A percentile compares a stretch with the other conserved stretches of the same genome.
phyloP scores from a whole-genome alignment of 306 rosid species.

The Begonia masoniana region DNA sequence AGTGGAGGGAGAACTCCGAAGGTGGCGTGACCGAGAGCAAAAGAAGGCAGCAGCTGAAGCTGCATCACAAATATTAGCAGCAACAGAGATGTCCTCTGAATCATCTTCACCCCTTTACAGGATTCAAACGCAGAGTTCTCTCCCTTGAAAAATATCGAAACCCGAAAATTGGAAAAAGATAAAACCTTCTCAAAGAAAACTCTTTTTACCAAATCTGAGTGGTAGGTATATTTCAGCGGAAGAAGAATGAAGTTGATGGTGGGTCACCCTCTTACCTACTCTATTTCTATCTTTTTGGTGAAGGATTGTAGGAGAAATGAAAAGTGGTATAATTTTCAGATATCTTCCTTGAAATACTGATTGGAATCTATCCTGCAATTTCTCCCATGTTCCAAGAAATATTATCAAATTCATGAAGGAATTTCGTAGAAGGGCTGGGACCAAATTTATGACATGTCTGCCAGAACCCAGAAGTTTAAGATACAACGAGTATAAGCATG shows the following conservation, averaged over 20 bases:
- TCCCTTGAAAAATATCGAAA: constrained; percentile 27
- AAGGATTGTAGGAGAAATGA: too few species aligned
- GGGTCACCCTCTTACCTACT: constrained; percentile 84
- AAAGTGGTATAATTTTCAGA: too few species aligned
- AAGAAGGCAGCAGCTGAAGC: constrained; percentile 73
- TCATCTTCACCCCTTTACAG: constrained; percentile 61
- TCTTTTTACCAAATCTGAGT: constrained; percentile 58
- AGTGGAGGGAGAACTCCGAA: constrained; percentile 77
- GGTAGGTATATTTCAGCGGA: constrained; percentile 68
- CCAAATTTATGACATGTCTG: too few species aligned
- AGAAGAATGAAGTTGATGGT: constrained; percentile 70
- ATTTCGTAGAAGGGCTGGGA: too few species aligned
- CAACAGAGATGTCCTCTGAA: constrained; percentile 38
- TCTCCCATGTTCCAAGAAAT: too few species aligned
- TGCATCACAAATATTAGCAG: constrained; percentile 71
- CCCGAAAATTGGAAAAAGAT: constrained; percentile 45
- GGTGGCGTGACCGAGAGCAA: constrained; percentile 87
- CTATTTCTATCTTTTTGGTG: too few species aligned
- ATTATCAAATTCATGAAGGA: too few species aligned
- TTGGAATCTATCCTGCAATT: too few species aligned
- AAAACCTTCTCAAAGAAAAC: constrained; percentile 61
- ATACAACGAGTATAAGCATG: too few species aligned
- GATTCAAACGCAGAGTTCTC: constrained; percentile 46
- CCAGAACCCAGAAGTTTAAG: too few species aligned
- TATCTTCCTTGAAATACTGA: too few species aligned